Conservation (phyloP, 306 rosid species). For the Rubus parviflorus region DNA sequence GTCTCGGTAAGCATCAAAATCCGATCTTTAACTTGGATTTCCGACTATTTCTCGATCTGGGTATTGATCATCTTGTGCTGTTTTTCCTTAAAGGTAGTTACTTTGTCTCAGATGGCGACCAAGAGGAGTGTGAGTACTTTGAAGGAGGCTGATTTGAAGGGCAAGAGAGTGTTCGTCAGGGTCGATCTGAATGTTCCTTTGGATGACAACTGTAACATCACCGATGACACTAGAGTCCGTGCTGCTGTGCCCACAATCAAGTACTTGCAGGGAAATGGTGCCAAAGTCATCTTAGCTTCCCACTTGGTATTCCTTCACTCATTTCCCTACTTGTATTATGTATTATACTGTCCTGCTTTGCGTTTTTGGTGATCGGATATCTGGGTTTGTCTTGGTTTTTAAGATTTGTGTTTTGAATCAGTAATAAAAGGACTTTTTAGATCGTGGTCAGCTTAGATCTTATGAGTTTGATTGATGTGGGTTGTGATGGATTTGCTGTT, state of each 20-base stretch:
- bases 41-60: slow-evolving; percentile 8
- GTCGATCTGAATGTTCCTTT: slow-evolving; percentile 95
- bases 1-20: slow-evolving; percentile 22
- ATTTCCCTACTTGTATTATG: not conserved
- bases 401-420: slow-evolving; percentile 1
- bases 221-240: slow-evolving; percentile 89
- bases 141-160: slow-evolving; percentile 88
- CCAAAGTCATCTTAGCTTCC: slow-evolving; percentile 67
- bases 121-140: slow-evolving; percentile 83
- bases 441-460: slow-evolving; percentile 9
- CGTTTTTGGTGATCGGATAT: not conserved
- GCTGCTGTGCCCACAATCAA: slow-evolving; percentile 92
- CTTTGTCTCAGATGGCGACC: slow-evolving; percentile 57
- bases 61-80: slow-evolving; percentile 12
- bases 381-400: not conserved
- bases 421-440: not conserved
- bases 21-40: not conserved
- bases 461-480: slow-evolving; percentile 17
- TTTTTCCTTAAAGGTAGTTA: not conserved
- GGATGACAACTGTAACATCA: slow-evolving; percentile 75
- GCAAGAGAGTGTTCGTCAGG: slow-evolving; percentile 84
- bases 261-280: slow-evolving; percentile 67
- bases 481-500: not conserved
- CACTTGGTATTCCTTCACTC: slow-evolving; percentile 55
- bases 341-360: not conserved